These are phyloP conservation scores for Calonectria crousiana DNA, from an alignment of 2,329 filamentous ascomycete genomes.

Conservation along the genomic window DNA sequence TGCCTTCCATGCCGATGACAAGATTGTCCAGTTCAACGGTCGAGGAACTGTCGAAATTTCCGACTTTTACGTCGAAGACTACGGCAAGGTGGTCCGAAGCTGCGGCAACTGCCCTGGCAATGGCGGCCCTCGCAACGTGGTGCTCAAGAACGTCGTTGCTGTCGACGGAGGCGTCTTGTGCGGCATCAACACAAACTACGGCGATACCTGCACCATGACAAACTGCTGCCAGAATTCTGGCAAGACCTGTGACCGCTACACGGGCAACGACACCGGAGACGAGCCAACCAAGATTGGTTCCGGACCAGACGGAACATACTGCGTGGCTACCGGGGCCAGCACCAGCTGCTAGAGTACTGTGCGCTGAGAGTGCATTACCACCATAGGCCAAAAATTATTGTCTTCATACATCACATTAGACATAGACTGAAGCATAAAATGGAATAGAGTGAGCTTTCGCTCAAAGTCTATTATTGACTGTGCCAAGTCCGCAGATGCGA, in stretches of 20 bases:
- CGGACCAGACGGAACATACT: conserved; percentile 35
- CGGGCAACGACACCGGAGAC: conserved; percentile 32
- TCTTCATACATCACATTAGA: background rate
- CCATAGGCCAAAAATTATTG: no score
- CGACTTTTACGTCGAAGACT: conserved; percentile 48
- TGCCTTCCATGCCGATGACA: conserved; percentile 55
- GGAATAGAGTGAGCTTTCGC: background rate
- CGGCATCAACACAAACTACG: conserved; percentile 42
- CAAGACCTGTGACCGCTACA: conserved; percentile 37
- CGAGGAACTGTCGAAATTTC: conserved; percentile 52
- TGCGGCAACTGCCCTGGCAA: conserved; percentile 55
- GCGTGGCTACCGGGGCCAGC: conserved; percentile 21
- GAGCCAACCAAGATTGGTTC: conserved; percentile 37
- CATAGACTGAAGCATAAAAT: background rate
- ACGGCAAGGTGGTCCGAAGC: conserved; percentile 62
- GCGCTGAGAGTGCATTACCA: background rate
- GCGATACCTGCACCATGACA: conserved; percentile 39
- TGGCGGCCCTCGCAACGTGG: conserved; percentile 33
- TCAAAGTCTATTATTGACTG: background rate
- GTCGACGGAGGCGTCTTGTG: conserved; percentile 39
- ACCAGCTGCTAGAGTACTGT: conserved; percentile 25
- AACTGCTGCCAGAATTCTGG: conserved; percentile 37
- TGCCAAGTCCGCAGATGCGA: background rate
- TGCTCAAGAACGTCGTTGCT: conserved; percentile 34
- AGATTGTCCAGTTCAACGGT: conserved; percentile 57